phyloP scores from a whole-genome alignment of 352 stramenopile species.

The Globisporangium nagaii region DNA sequence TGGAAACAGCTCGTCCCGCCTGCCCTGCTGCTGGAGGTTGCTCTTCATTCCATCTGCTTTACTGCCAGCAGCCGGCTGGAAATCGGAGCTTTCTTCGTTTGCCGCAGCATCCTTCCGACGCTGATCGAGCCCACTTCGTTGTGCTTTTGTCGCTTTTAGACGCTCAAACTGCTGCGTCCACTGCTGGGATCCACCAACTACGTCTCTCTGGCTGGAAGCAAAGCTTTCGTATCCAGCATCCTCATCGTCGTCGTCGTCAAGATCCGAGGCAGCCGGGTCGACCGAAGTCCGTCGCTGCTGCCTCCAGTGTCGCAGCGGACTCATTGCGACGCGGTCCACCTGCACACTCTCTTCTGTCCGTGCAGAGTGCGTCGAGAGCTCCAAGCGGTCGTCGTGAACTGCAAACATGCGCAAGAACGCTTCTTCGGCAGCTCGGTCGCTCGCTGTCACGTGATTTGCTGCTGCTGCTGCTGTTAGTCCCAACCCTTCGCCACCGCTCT shows the following conservation, averaged over 20 bases:
- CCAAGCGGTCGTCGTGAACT: conserved; percentile 25
- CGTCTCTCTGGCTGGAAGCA: not conserved
- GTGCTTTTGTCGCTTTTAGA: too few species aligned
- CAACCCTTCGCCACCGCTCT: not conserved
- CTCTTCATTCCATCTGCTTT: too few species aligned
- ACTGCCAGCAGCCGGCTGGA: too few species aligned
- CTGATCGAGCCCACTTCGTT: too few species aligned
- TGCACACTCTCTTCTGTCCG: conserved; percentile 21
- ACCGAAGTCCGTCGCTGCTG: conserved; percentile 10
- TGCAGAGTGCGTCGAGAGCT: conserved; percentile 33
- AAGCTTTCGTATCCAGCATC: not conserved
- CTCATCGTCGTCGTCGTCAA: not conserved
- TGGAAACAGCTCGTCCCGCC: too few species aligned
- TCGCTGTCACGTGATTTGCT: conserved; percentile 2
- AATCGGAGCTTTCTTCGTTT: too few species aligned
- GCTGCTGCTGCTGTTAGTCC: conserved; percentile 8
- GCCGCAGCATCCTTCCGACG: too few species aligned
- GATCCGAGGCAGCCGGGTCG: conserved; percentile 4
- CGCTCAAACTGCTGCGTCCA: too few species aligned
- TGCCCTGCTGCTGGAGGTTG: too few species aligned
- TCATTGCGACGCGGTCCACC: conserved; percentile 3
- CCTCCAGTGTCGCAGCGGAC: not conserved
- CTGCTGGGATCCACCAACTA: not conserved
- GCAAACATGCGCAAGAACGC: conserved; percentile 44
- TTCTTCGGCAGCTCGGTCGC: conserved; percentile 18